Conservation (phyloP, 208 protist species). For the Trichomonas gallinae region DNA sequence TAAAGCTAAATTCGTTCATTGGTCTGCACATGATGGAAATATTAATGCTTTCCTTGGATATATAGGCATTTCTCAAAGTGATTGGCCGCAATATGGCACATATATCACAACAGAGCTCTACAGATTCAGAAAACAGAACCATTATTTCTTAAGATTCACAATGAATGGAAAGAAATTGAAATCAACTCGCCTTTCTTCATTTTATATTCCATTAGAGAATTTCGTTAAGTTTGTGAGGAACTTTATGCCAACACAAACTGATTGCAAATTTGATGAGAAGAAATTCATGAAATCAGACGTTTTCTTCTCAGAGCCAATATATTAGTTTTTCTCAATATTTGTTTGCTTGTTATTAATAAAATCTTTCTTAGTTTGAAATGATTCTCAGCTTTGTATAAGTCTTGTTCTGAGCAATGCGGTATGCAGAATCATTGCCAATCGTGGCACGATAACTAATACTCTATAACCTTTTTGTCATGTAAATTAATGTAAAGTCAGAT, state of each 20-base stretch:
- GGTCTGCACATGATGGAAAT: slow-evolving; percentile 19
- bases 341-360: no score
- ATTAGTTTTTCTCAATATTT: no score
- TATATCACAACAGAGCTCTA: background rate
- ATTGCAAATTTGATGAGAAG: background rate
- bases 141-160: background rate
- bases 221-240: background rate
- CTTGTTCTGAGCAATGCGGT: no score
- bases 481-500: no score
- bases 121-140: background rate
- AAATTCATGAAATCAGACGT: background rate
- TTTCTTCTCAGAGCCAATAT: background rate
- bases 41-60: background rate
- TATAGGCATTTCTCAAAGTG: background rate
- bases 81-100: background rate
- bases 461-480: no score
- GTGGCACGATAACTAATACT: no score
- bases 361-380: no score
- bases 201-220: background rate
- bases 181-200: background rate
- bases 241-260: background rate
- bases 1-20: background rate
- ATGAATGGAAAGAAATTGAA: background rate
- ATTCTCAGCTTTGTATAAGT: no score
- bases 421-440: no score